phyloP scores from a whole-genome alignment of 2,329 filamentous ascomycete genomes.

The Trichoderma atrobrunneum region DNA sequence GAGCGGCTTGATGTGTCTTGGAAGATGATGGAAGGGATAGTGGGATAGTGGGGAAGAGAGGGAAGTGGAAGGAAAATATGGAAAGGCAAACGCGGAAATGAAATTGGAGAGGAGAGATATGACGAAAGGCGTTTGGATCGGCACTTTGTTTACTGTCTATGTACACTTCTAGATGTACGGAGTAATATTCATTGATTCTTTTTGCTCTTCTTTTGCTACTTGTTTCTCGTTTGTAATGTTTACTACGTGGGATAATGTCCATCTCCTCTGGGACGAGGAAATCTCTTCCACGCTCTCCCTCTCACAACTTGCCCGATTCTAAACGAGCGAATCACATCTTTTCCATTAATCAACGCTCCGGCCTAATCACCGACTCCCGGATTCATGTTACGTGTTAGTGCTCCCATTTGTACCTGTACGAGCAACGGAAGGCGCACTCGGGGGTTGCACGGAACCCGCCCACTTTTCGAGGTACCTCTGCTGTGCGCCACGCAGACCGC shows the following conservation, averaged over 20 bases:
- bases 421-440: constrained; percentile 1
- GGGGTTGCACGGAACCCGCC: constrained; percentile 5
- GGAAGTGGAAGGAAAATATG: not conserved
- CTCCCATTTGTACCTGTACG: not conserved
- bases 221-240: not conserved
- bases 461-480: constrained; percentile 4
- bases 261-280: not conserved
- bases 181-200: not conserved
- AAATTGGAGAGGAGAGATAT: not conserved
- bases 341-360: constrained; percentile 12
- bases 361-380: not conserved
- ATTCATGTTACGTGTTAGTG: not conserved
- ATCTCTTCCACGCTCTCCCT: not conserved
- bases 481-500: not conserved
- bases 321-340: constrained; percentile 6
- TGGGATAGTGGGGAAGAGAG: not conserved
- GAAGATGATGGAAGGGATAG: not conserved
- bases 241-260: not conserved
- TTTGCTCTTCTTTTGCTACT: not conserved
- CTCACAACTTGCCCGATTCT: not conserved
- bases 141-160: not conserved
- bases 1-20: not conserved
- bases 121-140: not conserved
- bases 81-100: not conserved
- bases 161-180: not conserved